Evolutionary conservation across 768 basidiomycete genomes (phyloP).

Genomic region (Trichaptum fuscoviolaceum): DNA sequence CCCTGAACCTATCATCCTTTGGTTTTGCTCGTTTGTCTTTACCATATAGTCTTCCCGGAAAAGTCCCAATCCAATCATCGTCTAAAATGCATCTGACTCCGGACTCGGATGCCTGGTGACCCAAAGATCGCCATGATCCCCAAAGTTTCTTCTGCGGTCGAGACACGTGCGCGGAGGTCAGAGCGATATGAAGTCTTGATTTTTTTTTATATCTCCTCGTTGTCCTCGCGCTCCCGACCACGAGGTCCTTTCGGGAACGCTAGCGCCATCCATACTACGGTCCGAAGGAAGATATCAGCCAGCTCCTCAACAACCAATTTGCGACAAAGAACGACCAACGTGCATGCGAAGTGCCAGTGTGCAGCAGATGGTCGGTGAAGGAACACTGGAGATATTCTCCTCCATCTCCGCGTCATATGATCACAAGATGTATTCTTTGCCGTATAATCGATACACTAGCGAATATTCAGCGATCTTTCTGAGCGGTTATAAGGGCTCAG

Average conservation of each 20-base stretch:
- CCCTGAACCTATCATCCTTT: no score
- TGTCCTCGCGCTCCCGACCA: background rate
- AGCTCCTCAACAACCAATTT: background rate
- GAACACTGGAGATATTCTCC: background rate
- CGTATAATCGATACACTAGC: background rate
- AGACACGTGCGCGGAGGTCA: no score
- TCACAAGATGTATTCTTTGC: background rate
- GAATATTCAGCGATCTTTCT: background rate
- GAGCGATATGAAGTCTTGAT: no score
- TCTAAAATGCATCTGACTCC: no score
- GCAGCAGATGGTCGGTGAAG: background rate
- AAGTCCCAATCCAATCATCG: no score
- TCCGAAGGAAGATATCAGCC: background rate
- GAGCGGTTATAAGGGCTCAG: background rate
- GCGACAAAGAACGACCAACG: background rate
- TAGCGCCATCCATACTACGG: background rate
- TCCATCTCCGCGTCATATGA: background rate
- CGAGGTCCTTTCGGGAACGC: background rate
- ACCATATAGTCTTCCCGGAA: no score
- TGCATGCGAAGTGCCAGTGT: background rate
- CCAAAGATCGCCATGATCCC: no score
- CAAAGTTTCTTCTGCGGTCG: no score
- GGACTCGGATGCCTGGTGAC: no score
- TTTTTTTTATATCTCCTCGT: background rate
- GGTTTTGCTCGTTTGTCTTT: no score